These are phyloP conservation scores for Mucuna pruriens DNA, from an alignment of 306 rosid species.

Conservation along the genomic window DNA sequence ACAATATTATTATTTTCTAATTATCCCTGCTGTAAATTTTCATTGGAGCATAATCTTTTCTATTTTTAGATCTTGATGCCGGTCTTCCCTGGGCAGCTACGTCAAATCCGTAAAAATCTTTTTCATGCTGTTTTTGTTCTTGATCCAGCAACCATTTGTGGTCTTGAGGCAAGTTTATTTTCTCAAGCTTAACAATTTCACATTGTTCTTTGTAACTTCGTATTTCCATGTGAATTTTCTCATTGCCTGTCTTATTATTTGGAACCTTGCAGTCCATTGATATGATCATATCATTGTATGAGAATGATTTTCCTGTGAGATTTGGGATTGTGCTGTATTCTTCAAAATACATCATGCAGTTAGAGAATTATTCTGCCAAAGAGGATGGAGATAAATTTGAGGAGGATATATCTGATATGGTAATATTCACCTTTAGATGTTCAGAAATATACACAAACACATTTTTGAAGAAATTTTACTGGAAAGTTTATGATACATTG, in stretches of 20 bases:
- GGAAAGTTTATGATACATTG: constrained; percentile 24
- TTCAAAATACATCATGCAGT: constrained; percentile 67
- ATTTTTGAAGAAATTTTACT: constrained; percentile 19
- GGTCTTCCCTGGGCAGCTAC: constrained; percentile 94
- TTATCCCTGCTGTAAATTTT: constrained; percentile 5
- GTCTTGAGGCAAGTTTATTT: constrained; percentile 79
- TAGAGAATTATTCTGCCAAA: constrained; percentile 53
- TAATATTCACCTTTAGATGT: constrained; percentile 47
- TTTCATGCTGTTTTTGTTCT: constrained; percentile 85
- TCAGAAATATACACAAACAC: neutral
- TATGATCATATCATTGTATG: constrained; percentile 70
- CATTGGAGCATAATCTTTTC: neutral
- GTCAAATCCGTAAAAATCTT: constrained; percentile 93
- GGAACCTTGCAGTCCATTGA: constrained; percentile 82
- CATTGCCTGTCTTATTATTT: constrained; percentile 33
- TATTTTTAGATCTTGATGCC: constrained; percentile 90
- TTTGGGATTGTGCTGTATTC: constrained; percentile 89
- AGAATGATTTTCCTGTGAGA: constrained; percentile 84
- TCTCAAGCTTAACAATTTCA: constrained; percentile 31
- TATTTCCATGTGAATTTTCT: constrained; percentile 38
- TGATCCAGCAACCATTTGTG: constrained; percentile 85
- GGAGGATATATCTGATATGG: constrained; percentile 81
- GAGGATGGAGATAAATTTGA: constrained; percentile 51
- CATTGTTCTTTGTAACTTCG: constrained; percentile 3
- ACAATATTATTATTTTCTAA: constrained; percentile 27